Evolutionary conservation across 202 grass and related monocot species (phyloP).

Genomic region (Carex arenaria): DNA sequence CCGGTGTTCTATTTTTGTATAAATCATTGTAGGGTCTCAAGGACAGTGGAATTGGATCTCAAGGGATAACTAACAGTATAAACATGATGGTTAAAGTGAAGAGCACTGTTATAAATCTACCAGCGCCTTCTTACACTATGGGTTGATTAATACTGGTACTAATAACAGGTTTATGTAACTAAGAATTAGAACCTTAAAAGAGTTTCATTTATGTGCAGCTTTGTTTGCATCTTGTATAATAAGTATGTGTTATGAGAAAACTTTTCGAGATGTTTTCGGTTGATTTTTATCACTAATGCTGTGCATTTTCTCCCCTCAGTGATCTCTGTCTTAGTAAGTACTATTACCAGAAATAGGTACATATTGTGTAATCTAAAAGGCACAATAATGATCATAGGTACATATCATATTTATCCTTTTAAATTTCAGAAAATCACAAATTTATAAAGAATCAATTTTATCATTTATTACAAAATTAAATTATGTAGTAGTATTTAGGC

Average conservation of each 20-base stretch:
- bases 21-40: constrained; percentile 66
- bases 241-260: not conserved
- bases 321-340: too few species aligned
- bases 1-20: not conserved
- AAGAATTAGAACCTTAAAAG: not conserved
- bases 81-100: constrained; percentile 99
- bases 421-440: too few species aligned
- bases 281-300: too few species aligned
- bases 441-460: too few species aligned
- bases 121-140: constrained; percentile 83
- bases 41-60: constrained; percentile 96
- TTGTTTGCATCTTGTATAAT: constrained; percentile 1
- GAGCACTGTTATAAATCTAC: constrained; percentile 92
- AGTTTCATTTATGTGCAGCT: not conserved
- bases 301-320: too few species aligned
- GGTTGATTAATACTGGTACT: constrained; percentile 34
- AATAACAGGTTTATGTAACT: constrained; percentile 21
- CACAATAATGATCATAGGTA: too few species aligned
- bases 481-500: too few species aligned
- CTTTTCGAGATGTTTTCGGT: too few species aligned
- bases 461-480: too few species aligned
- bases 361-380: too few species aligned
- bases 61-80: constrained; percentile 97
- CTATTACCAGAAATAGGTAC: too few species aligned
- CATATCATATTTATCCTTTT: too few species aligned